Percentiles rank a stretch among this genome's conserved stretches.
phyloP scores from a whole-genome alignment of 2,329 filamentous ascomycete species.

The Colletotrichum incanum region DNA sequence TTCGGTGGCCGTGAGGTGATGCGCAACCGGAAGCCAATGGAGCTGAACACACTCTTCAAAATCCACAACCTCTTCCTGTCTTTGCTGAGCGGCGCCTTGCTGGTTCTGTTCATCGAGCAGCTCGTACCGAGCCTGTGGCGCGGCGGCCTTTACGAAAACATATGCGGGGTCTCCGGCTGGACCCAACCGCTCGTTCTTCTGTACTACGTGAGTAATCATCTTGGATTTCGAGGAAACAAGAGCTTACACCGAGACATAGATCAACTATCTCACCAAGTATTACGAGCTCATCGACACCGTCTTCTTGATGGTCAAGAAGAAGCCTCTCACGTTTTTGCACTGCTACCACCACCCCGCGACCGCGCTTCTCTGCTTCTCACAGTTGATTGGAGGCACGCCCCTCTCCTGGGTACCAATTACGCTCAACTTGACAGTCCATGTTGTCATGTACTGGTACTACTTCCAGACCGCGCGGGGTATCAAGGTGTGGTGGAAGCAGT shows the following conservation, averaged over 20 bases:
- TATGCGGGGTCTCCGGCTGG: conserved; percentile 84
- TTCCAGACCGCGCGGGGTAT: conserved; percentile 92
- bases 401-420: conserved; percentile 90
- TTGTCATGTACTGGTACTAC: conserved; percentile 98
- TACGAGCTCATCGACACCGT: conserved; percentile 89
- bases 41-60: conserved; percentile 85
- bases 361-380: conserved; percentile 90
- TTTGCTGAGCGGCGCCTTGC: conserved; percentile 78
- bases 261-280: conserved; percentile 94
- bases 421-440: conserved; percentile 87
- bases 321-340: conserved; percentile 93
- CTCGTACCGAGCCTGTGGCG: conserved; percentile 81
- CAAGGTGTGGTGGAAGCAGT: conserved; percentile 96
- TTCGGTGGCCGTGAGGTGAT: conserved; percentile 89
- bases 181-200: conserved; percentile 86
- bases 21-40: conserved; percentile 81
- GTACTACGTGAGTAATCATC: conserved; percentile 80
- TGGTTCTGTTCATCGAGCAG: conserved; percentile 86
- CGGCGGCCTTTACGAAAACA: conserved; percentile 83
- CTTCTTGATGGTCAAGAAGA: conserved; percentile 95
- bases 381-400: conserved; percentile 85
- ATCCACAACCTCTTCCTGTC: conserved; percentile 92
- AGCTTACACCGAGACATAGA: conserved; percentile 65
- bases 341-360: conserved; percentile 94
- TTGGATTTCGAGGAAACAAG: fast-evolving